Conservation (phyloP, 768 basidiomycete species). For the Psilocybe sp. region DNA sequence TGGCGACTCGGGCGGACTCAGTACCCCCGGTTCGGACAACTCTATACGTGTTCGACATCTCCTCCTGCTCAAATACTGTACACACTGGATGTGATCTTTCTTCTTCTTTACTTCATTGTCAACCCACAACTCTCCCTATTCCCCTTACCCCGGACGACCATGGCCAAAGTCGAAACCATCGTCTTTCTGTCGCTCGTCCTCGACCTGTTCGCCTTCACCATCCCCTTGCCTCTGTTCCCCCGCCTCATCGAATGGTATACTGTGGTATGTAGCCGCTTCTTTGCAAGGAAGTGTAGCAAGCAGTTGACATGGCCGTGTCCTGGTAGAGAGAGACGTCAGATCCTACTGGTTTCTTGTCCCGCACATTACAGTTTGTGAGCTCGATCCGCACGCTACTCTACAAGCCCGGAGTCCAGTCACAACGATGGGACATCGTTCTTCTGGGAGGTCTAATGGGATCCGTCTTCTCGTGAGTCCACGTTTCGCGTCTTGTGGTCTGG, state of each 20-base stretch:
- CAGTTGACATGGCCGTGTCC: slow-evolving; percentile 2
- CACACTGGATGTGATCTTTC: not conserved
- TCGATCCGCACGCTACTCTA: slow-evolving; percentile 64
- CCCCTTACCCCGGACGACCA: slow-evolving; percentile 21
- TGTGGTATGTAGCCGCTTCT: slow-evolving; percentile 39
- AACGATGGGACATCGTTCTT: slow-evolving; percentile 91
- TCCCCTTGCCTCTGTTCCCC: slow-evolving; percentile 96
- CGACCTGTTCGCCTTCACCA: slow-evolving; percentile 89
- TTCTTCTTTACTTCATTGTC: not conserved
- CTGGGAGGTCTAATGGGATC: slow-evolving; percentile 97
- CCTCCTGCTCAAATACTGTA: not conserved
- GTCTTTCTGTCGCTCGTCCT: slow-evolving; percentile 90
- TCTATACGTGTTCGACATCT: slow-evolving; percentile 13
- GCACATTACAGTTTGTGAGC: slow-evolving; percentile 67
- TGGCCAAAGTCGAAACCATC: slow-evolving; percentile 71
- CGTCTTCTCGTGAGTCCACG: slow-evolving; percentile 73
- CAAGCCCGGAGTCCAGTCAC: slow-evolving; percentile 53
- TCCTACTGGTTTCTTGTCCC: slow-evolving; percentile 68
- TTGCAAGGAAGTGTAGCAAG: not conserved
- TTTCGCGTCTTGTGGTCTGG: slow-evolving; percentile 15
- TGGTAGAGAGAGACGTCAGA: slow-evolving; percentile 68
- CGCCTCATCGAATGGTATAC: slow-evolving; percentile 94
- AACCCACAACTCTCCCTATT: slow-evolving; percentile 2
- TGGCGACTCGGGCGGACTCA: slow-evolving; percentile 1
- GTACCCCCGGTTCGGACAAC: not conserved